phyloP scores from a whole-genome alignment of 495 filamentous ascomycete genomes.

The Trichoderma orchidacearum region DNA sequence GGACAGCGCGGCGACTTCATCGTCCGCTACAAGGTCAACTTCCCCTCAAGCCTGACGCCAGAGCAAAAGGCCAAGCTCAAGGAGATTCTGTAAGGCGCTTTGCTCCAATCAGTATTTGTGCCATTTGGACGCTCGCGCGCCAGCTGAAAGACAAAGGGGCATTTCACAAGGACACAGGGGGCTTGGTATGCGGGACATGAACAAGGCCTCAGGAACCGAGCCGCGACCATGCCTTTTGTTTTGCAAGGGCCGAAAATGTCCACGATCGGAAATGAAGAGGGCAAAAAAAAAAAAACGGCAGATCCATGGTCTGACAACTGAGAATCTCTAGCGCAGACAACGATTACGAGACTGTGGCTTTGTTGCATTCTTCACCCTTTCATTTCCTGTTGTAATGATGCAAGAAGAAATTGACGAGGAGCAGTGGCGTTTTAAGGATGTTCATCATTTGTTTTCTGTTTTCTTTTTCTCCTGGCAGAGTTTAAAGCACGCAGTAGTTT shows the following conservation, averaged over 20 bases:
- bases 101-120: too few relatives aligned
- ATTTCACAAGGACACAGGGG: not conserved
- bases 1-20: conserved; percentile 74
- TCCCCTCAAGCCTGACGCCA: conserved; percentile 61
- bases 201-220: not conserved
- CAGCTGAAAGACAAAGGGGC: not conserved
- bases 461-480: too few relatives aligned
- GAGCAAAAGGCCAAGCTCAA: conserved; percentile 66
- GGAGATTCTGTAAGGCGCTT: conserved; percentile 51
- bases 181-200: conserved; percentile 1
- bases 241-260: not conserved
- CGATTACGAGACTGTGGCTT: not conserved
- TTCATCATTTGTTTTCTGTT: too few relatives aligned
- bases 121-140: not conserved
- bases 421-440: not conserved
- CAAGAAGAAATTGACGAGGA: not conserved
- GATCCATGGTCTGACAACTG: not conserved
- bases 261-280: too few relatives aligned
- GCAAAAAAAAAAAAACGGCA: too few relatives aligned
- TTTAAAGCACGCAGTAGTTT: not conserved
- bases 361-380: not conserved
- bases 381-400: not conserved
- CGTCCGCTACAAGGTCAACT: conserved; percentile 82
- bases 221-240: not conserved
- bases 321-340: not conserved